These are phyloP conservation scores for Trametes coccinea DNA, from an alignment of 768 basidiomycete genomes.

Conservation along the genomic window DNA sequence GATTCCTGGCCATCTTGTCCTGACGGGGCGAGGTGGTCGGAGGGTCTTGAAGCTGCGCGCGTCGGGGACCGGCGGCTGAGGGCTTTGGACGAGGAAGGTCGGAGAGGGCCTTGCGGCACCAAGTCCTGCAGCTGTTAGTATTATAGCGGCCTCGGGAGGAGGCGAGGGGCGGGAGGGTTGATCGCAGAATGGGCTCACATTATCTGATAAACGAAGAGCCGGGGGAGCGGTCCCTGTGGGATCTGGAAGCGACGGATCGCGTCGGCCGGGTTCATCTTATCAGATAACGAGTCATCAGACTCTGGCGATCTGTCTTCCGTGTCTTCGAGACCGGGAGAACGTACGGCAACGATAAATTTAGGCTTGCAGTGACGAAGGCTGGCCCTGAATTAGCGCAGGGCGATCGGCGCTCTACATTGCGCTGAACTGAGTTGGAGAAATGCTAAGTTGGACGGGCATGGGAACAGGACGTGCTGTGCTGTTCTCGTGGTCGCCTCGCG, in stretches of 20 bases:
- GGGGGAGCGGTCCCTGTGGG: not conserved
- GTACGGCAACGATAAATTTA: slow-evolving; percentile 3
- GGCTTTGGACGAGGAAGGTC: slow-evolving; percentile 16
- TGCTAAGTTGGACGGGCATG: slow-evolving; percentile 2
- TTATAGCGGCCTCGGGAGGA: slow-evolving; percentile 10
- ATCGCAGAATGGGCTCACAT: slow-evolving; percentile 8
- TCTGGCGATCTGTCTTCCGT: not conserved
- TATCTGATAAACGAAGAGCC: slow-evolving; percentile 32
- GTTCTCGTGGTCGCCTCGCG: not conserved
- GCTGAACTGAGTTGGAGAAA: not conserved
- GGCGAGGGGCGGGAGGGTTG: slow-evolving; percentile 2
- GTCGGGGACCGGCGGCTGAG: slow-evolving; percentile 18
- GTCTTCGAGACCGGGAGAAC: slow-evolving; percentile 8
- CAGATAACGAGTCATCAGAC: slow-evolving; percentile 28
- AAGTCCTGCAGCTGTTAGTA: slow-evolving; percentile 10
- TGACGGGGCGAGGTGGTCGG: slow-evolving; percentile 16
- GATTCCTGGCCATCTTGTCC: slow-evolving; percentile 53
- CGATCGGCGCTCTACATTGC: slow-evolving; percentile 3
- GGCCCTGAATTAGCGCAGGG: slow-evolving; percentile 8
- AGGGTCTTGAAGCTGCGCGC: slow-evolving; percentile 4
- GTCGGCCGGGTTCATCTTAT: slow-evolving; percentile 27
- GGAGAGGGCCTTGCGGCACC: slow-evolving; percentile 8
- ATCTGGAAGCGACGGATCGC: not conserved
- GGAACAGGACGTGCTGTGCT: not conserved
- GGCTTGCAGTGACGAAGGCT: slow-evolving; percentile 1